These are phyloP conservation scores for Rhodotorula kratochvilovae DNA, from an alignment of 768 basidiomycete genomes.

Conservation along the genomic window DNA sequence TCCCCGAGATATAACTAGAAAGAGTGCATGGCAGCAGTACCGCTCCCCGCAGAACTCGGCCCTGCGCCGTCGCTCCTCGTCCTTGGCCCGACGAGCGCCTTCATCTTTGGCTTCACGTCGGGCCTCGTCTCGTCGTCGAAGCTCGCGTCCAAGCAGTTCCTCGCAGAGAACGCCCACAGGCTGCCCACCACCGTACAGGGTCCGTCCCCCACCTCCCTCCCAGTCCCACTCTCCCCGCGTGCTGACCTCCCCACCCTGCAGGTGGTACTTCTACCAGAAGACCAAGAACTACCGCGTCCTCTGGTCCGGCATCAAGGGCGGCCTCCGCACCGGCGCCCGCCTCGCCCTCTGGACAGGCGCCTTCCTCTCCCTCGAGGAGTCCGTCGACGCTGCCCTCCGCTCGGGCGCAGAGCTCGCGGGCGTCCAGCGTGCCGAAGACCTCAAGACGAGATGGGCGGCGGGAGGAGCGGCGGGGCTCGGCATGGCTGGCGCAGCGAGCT, in stretches of 20 bases:
- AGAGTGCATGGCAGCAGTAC: no score
- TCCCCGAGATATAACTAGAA: no score
- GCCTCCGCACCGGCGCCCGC: conserved; percentile 40
- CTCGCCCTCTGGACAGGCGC: conserved; percentile 26
- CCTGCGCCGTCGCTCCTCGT: neutral
- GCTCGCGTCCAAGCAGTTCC: conserved; percentile 67
- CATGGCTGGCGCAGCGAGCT: conserved; percentile 9
- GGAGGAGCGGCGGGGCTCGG: conserved; percentile 14
- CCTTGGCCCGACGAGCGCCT: conserved; percentile 20
- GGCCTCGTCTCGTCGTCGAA: conserved; percentile 61
- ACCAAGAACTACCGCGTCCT: conserved; percentile 87
- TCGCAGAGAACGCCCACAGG: conserved; percentile 89
- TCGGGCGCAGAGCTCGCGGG: neutral
- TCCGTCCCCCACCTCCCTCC: conserved; percentile 3
- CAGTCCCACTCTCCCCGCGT: neutral
- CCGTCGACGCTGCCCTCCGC: conserved; percentile 6
- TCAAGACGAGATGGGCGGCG: conserved; percentile 7
- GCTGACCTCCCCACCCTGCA: neutral
- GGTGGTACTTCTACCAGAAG: conserved; percentile 93
- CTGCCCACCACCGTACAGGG: conserved; percentile 74
- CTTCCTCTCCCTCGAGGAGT: conserved; percentile 25
- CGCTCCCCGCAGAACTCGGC: neutral
- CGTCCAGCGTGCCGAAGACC: neutral
- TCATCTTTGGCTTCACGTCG: conserved; percentile 38
- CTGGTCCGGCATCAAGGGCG: conserved; percentile 66